Evolutionary conservation across 352 stramenopile genomes (phyloP).

Genomic region (Phytophthora agathidicida): DNA sequence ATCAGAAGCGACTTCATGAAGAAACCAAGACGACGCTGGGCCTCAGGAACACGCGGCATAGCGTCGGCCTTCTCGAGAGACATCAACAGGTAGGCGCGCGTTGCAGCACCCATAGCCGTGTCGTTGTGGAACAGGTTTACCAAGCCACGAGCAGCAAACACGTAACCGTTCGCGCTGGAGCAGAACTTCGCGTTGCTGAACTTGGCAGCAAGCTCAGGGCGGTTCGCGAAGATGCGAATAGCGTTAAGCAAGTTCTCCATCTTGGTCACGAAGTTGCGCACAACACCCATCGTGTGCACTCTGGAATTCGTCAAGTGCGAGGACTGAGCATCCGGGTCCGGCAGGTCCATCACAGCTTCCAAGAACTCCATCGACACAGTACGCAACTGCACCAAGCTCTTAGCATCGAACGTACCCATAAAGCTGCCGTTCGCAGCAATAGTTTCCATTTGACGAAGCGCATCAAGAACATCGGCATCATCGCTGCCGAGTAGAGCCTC

Average conservation of each 20-base stretch:
- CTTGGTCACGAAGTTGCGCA: slow-evolving; percentile 79
- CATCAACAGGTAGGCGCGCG: slow-evolving; percentile 71
- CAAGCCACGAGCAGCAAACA: slow-evolving; percentile 73
- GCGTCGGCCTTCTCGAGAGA: slow-evolving; percentile 72
- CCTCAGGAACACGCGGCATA: slow-evolving; percentile 74
- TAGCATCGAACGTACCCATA: slow-evolving; percentile 70
- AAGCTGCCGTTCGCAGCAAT: slow-evolving; percentile 66
- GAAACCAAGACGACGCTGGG: slow-evolving; percentile 77
- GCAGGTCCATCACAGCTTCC: slow-evolving; percentile 75
- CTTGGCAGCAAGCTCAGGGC: slow-evolving; percentile 61
- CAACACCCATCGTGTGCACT: slow-evolving; percentile 75
- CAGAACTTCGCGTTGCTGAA: slow-evolving; percentile 82
- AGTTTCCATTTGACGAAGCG: slow-evolving; percentile 64
- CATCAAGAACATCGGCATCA: slow-evolving; percentile 70
- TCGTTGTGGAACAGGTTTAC: slow-evolving; percentile 83
- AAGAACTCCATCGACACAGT: slow-evolving; percentile 74
- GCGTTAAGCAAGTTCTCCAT: slow-evolving; percentile 74
- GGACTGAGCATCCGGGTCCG: slow-evolving; percentile 60
- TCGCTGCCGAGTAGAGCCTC: slow-evolving; percentile 66
- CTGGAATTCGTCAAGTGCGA: slow-evolving; percentile 54
- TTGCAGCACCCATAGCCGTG: slow-evolving; percentile 78
- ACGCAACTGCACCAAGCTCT: slow-evolving; percentile 55
- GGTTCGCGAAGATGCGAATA: slow-evolving; percentile 58
- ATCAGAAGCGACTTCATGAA: slow-evolving; percentile 85
- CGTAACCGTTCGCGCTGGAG: slow-evolving; percentile 76